Evolutionary conservation across 352 stramenopile species (phyloP).

Genomic region (Phytophthora litchii): DNA sequence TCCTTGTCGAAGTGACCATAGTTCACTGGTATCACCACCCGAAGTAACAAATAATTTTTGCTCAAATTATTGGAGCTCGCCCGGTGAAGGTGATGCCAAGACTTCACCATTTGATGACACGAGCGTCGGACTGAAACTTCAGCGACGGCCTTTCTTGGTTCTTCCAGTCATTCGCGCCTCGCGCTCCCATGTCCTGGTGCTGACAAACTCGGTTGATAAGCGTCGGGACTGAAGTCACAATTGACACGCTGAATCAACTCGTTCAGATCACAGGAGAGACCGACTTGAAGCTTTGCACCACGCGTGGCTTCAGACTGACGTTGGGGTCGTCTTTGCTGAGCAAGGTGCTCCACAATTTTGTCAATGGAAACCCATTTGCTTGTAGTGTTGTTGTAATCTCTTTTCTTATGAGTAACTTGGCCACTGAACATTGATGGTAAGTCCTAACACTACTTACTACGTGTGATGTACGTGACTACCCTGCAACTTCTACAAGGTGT

Average conservation of each 20-base stretch:
- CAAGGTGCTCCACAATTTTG: neutral
- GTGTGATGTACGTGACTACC: constrained; percentile 34
- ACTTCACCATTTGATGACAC: neutral
- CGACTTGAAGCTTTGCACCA: constrained; percentile 12
- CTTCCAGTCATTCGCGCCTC: constrained; percentile 5
- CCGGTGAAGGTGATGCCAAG: neutral
- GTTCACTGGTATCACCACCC: no score
- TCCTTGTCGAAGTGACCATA: no score
- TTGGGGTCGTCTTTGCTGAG: no score
- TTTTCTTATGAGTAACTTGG: constrained; percentile 11
- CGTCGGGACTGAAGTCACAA: constrained; percentile 17
- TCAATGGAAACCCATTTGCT: neutral
- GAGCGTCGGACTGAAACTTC: constrained; percentile 5
- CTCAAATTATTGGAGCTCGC: no score
- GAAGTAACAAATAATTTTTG: no score
- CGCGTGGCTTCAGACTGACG: constrained; percentile 3
- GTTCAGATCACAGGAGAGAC: neutral
- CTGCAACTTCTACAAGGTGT: constrained; percentile 7
- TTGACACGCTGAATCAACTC: constrained; percentile 6
- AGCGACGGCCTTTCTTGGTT: constrained; percentile 3
- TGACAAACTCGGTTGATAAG: constrained; percentile 11
- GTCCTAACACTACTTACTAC: constrained; percentile 37
- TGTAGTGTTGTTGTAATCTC: constrained; percentile 3
- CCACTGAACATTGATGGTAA: constrained; percentile 26
- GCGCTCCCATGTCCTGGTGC: constrained; percentile 11